Base-by-base conservation (phyloP, 352 stramenopile species). In the Pythium inflatum region DNA sequence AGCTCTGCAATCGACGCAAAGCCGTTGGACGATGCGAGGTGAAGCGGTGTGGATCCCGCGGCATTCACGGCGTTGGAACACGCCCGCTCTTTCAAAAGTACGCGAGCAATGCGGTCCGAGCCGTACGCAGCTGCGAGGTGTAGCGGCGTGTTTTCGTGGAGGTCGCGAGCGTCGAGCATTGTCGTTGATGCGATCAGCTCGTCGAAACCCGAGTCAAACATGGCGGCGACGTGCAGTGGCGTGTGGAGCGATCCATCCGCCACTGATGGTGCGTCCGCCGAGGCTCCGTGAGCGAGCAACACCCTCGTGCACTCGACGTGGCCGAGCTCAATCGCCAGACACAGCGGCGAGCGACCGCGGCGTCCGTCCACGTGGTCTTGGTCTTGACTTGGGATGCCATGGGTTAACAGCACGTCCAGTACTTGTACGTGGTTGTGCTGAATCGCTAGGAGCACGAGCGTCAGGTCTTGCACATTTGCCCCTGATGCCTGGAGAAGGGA, bases 91-190 rank as follows among this genome's bases (percentile, higher is more conserved):
- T 50, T 22, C 9, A 86, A 4, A 28, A 86, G 53, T 5, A 51
- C 24, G 8, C 46, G 28, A 1, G 72, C 60, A 2, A 77, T 65
- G 7, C 65, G 48, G 2, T 69, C 40, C 1, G 66, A 75, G 9
- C 71, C 79, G 62, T 83, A 82, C 18, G 69, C 74, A 0, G 71
- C 76, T 6, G 78, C 74, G 2, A 86, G 43, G 41, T 83, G 78
- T 8, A 86, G 55, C 33, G 76, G 70, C 5, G 74, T 79, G 50
- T 86, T 84, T 20, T 69, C 70, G 24, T 63, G 68, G n/a, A 43
- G 34, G 38, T 86, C 74, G 7, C 69, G 49, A 1, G 61, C 48
- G 22, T 80, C 65, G 16, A 86, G 41, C 27, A 78, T 43, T 8
- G 13, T 45, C 18, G 48, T 53, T 7, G 43, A 33, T 2, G 49